These are phyloP conservation scores for Gossypium ekmanianum DNA, from an alignment of 345 rosid genomes.

Conservation along the genomic window DNA sequence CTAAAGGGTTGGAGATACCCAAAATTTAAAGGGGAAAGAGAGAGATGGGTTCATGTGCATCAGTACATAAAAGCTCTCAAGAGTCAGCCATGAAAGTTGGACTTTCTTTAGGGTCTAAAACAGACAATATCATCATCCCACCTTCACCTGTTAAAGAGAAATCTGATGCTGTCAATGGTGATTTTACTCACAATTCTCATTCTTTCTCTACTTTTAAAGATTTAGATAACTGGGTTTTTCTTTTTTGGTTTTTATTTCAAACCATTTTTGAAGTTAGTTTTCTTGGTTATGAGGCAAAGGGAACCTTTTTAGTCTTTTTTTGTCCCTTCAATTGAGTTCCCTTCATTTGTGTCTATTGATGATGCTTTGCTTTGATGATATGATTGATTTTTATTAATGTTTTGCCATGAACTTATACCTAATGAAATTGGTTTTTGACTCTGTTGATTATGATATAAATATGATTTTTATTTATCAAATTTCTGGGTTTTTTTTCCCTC, in stretches of 20 bases:
- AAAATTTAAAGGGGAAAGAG: background rate
- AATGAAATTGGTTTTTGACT: background rate
- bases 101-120: constrained; percentile 31
- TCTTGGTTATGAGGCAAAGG: background rate
- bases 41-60: constrained; percentile 52
- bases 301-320: background rate
- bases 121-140: constrained; percentile 29
- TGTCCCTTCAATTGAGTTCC: background rate
- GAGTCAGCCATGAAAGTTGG: constrained; percentile 33
- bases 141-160: constrained; percentile 40
- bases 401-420: background rate
- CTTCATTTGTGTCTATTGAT: background rate
- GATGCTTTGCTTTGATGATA: background rate
- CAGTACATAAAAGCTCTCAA: constrained; percentile 30
- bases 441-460: background rate
- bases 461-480: background rate
- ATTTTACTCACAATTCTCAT: constrained; percentile 16
- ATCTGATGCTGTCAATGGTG: constrained; percentile 8
- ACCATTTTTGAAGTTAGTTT: background rate
- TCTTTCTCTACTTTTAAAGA: constrained; percentile 20
- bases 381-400: background rate
- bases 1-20: constrained; percentile 3
- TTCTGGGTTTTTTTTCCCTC: background rate
- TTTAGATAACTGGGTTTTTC: constrained; percentile 24
- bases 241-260: background rate